phyloP scores from a whole-genome alignment of 352 stramenopile genomes.

The Globisporangium camurandrum region DNA sequence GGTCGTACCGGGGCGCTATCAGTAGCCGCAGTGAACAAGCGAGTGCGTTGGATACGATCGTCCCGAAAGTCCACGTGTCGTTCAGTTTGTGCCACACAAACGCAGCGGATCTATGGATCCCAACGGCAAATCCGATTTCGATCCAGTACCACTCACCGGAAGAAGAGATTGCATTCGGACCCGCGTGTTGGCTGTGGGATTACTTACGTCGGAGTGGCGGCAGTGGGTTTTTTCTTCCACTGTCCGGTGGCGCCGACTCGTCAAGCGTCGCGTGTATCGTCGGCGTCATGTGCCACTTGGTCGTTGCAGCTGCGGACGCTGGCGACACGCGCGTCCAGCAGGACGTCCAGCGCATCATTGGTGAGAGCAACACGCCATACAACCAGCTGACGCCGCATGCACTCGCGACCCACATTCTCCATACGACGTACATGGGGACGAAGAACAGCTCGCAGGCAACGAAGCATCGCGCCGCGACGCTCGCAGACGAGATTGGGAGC shows the following conservation, averaged over 20 bases:
- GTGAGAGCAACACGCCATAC: constrained; percentile 46
- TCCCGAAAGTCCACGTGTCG: constrained; percentile 65
- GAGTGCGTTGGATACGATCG: constrained; percentile 53
- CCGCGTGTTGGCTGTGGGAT: constrained; percentile 99
- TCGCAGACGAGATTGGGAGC: constrained; percentile 90
- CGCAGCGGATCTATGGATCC: constrained; percentile 26
- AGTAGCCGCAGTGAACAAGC: constrained; percentile 94
- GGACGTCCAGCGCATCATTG: constrained; percentile 83
- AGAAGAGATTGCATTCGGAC: constrained; percentile 96
- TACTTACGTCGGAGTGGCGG: constrained; percentile 90
- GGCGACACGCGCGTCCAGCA: constrained; percentile 74
- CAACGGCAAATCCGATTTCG: constrained; percentile 51
- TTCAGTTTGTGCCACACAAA: constrained; percentile 63
- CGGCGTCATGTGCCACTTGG: constrained; percentile 96
- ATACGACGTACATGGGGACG: constrained; percentile 98
- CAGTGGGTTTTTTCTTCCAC: constrained; percentile 92
- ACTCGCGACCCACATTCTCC: constrained; percentile 89
- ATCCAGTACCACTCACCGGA: constrained; percentile 86
- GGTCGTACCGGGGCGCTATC: constrained; percentile 91
- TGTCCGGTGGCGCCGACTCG: constrained; percentile 96
- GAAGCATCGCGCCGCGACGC: constrained; percentile 86
- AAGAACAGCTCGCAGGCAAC: constrained; percentile 91
- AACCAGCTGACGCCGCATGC: constrained; percentile 70
- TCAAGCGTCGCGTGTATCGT: constrained; percentile 95
- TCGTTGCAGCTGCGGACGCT: constrained; percentile 77